Conservation (phyloP, 169 alveolate genomes). For the Amoebophrya sp. region DNA sequence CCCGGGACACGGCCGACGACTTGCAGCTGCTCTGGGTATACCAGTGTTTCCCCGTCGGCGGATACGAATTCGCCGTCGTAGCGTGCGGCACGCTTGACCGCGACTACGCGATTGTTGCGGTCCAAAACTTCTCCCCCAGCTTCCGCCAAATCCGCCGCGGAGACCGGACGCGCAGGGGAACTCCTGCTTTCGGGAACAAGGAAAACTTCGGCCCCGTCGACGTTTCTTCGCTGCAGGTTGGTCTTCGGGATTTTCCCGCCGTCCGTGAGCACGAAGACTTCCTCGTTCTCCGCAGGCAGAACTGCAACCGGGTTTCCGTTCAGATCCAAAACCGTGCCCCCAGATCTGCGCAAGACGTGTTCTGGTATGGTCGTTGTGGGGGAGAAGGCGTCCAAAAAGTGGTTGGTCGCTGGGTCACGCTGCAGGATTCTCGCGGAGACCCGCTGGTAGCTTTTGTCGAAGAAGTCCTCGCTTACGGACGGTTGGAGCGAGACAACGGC, state of each 20-base stretch:
- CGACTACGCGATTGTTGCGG: background rate
- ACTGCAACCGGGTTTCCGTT: background rate
- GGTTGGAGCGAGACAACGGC: background rate
- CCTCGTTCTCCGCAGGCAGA: background rate
- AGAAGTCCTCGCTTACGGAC: too few species aligned
- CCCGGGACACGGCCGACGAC: too few species aligned
- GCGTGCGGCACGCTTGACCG: background rate
- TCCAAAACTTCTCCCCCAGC: background rate
- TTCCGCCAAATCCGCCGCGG: background rate
- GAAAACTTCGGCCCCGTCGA: background rate
- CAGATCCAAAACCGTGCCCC: background rate
- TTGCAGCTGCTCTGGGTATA: background rate
- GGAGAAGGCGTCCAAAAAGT: background rate
- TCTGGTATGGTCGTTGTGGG: background rate
- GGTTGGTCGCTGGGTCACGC: background rate
- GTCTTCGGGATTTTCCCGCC: background rate
- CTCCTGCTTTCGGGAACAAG: too few species aligned
- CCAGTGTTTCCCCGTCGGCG: background rate
- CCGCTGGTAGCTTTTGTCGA: too few species aligned
- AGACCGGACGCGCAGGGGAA: background rate
- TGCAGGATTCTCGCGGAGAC: background rate
- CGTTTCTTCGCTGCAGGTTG: background rate
- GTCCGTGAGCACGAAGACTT: background rate
- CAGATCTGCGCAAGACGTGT: background rate
- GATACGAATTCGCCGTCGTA: background rate